These are phyloP conservation scores for Sclerotinia sclerotiorum DNA, from an alignment of 2,329 filamentous ascomycete species.

Conservation along the genomic window DNA sequence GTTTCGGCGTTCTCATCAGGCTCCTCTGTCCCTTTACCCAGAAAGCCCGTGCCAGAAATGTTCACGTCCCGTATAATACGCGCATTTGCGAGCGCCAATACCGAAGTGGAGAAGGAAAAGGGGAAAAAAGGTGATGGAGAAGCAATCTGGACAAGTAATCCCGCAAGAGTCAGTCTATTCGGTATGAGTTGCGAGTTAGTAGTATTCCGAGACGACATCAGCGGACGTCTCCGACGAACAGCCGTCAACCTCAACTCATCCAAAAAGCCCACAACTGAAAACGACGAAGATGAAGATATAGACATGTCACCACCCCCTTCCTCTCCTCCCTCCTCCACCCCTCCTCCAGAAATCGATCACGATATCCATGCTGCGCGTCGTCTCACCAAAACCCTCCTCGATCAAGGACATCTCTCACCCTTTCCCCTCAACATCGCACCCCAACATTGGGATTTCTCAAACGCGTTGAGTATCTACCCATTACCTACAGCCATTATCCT, in stretches of 20 bases:
- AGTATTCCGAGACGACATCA: slow-evolving; percentile 83
- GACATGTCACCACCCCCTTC: slow-evolving; percentile 18
- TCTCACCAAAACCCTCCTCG: slow-evolving; percentile 86
- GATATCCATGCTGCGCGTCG: slow-evolving; percentile 62
- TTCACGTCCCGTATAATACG: slow-evolving; percentile 87
- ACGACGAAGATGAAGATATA: slow-evolving; percentile 32
- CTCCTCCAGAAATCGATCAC: slow-evolving; percentile 42
- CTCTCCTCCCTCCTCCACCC: not conserved
- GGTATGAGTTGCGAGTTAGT: slow-evolving; percentile 86
- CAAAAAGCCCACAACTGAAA: not conserved
- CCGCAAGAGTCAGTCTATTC: slow-evolving; percentile 77
- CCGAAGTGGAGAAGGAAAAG: slow-evolving; percentile 57
- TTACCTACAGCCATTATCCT: slow-evolving; percentile 81
- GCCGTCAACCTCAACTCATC: slow-evolving; percentile 64
- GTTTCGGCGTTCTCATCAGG: slow-evolving; percentile 79
- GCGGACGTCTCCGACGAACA: slow-evolving; percentile 72
- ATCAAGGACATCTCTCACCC: slow-evolving; percentile 85
- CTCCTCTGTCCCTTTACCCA: slow-evolving; percentile 67
- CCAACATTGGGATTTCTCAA: slow-evolving; percentile 84
- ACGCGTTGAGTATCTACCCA: slow-evolving; percentile 78
- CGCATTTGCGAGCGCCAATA: slow-evolving; percentile 75
- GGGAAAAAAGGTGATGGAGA: slow-evolving; percentile 61
- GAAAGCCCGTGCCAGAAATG: slow-evolving; percentile 74
- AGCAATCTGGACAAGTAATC: slow-evolving; percentile 86
- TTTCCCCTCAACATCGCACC: slow-evolving; percentile 80